Conservation (phyloP, 1,284 basidiomycete genomes). For the Trametes polyzona region DNA sequence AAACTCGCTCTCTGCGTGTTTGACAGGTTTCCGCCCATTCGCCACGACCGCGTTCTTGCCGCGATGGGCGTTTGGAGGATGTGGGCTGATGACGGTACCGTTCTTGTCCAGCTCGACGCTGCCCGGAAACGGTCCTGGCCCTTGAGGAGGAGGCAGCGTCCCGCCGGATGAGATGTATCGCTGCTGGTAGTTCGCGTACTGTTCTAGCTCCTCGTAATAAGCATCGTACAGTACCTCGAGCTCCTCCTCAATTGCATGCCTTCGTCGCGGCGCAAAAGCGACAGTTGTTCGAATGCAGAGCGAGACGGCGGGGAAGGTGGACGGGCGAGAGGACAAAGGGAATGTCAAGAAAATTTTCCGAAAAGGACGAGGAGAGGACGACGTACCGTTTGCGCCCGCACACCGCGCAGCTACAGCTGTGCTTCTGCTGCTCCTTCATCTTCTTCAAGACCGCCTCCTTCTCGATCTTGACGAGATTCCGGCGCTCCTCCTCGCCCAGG, state of each 20-base stretch:
- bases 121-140: constrained; percentile 97
- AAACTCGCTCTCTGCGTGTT: constrained; percentile 60
- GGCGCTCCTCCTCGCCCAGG: constrained; percentile 86
- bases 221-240: constrained; percentile 99
- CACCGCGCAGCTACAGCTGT: constrained; percentile 94
- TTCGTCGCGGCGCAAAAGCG: constrained; percentile 36
- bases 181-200: constrained; percentile 97
- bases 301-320: constrained; percentile 23
- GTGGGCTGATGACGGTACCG: constrained; percentile 77
- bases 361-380: constrained; percentile 29
- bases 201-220: constrained; percentile 99
- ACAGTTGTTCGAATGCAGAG: constrained; percentile 4
- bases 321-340: constrained; percentile 24
- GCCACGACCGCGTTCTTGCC: constrained; percentile 44
- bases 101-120: constrained; percentile 95
- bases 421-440: constrained; percentile 99
- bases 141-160: constrained; percentile 87
- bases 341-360: constrained; percentile 45
- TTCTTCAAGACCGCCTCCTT: constrained; percentile 96
- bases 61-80: constrained; percentile 45
- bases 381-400: constrained; percentile 95
- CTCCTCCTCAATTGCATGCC: constrained; percentile 97
- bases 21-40: constrained; percentile 54
- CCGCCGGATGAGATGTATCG: constrained; percentile 87
- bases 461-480: constrained; percentile 93